Percentiles rank a stretch among this genome's conserved stretches.
Evolutionary conservation across 768 basidiomycete genomes (phyloP).

Genomic region (Sarcodon sp.): DNA sequence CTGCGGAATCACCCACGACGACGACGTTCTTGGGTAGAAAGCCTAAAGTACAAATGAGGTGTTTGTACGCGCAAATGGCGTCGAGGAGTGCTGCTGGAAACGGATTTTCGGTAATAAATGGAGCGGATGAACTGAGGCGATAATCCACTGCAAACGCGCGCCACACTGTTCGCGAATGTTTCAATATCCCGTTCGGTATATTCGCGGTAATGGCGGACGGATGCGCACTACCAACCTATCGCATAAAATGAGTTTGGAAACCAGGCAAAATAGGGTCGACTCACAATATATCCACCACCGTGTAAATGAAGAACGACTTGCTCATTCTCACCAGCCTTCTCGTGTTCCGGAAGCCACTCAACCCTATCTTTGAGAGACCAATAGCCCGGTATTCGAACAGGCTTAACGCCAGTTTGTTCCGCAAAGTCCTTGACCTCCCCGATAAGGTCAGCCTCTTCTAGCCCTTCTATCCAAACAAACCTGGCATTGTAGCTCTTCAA

Average conservation of each 20-base stretch:
- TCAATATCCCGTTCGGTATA: not conserved
- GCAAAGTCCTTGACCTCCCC: conserved; percentile 8
- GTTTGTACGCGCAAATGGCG: conserved; percentile 33
- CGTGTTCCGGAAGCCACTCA: not conserved
- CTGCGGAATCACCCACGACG: conserved; percentile 41
- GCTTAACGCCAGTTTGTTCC: conserved; percentile 3
- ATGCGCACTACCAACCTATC: not conserved
- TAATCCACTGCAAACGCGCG: not conserved
- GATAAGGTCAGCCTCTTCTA: conserved; percentile 3
- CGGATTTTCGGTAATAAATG: conserved; percentile 18
- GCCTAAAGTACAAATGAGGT: conserved; percentile 30
- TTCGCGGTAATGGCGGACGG: not conserved
- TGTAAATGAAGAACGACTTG: conserved; percentile 6
- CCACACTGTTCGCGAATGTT: not conserved
- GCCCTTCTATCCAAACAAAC: conserved; percentile 6
- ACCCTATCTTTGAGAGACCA: conserved; percentile 7
- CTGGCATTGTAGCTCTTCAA: not conserved
- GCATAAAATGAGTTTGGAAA: not conserved
- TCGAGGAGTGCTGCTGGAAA: conserved; percentile 46
- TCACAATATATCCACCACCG: conserved; percentile 4
- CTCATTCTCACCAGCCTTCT: conserved; percentile 2
- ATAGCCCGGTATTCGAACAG: conserved; percentile 8
- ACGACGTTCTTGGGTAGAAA: conserved; percentile 31
- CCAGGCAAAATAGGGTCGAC: not conserved
- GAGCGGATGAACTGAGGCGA: conserved; percentile 1